Evolutionary conservation across 2,329 filamentous ascomycete genomes (phyloP).

Genomic region (Fusarium oligoseptatum): DNA sequence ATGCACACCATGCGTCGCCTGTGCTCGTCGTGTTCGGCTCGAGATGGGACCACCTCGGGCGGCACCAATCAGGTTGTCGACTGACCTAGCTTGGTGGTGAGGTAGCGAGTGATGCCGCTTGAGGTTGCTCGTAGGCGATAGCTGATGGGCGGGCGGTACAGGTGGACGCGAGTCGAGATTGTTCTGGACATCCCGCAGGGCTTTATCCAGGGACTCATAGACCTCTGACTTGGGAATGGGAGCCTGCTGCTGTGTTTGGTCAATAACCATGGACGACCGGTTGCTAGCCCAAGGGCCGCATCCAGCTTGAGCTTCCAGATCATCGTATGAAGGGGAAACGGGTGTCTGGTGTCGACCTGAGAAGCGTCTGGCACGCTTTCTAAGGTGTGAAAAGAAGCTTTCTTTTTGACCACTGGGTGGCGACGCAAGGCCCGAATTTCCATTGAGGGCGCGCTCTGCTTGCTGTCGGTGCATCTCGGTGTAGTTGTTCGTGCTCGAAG

Average conservation of each 20-base stretch:
- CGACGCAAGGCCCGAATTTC: slow-evolving; percentile 79
- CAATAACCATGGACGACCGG: slow-evolving; percentile 85
- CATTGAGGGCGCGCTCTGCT: slow-evolving; percentile 90
- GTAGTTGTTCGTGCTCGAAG: slow-evolving; percentile 93
- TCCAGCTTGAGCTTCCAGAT: slow-evolving; percentile 92
- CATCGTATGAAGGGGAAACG: slow-evolving; percentile 83
- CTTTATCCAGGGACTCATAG: slow-evolving; percentile 72
- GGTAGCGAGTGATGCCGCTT: slow-evolving; percentile 76
- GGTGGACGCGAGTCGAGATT: slow-evolving; percentile 62
- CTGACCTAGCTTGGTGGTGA: slow-evolving; percentile 72
- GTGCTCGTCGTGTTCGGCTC: slow-evolving; percentile 82
- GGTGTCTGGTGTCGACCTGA: slow-evolving; percentile 91
- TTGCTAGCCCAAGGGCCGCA: slow-evolving; percentile 91
- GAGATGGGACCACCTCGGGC: slow-evolving; percentile 75
- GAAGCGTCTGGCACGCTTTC: slow-evolving; percentile 91
- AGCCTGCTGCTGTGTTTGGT: slow-evolving; percentile 65
- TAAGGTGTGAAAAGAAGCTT: slow-evolving; percentile 96
- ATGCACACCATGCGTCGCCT: slow-evolving; percentile 79
- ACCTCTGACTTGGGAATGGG: slow-evolving; percentile 67
- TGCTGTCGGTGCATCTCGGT: slow-evolving; percentile 90
- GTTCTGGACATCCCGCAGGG: slow-evolving; percentile 67
- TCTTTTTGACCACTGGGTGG: slow-evolving; percentile 87
- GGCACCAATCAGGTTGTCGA: slow-evolving; percentile 72
- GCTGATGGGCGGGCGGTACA: slow-evolving; percentile 67
- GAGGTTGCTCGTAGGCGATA: slow-evolving; percentile 63